Evolutionary conservation across 2,329 filamentous ascomycete species (phyloP), one percentile per base, ranked within the genome.

Genomic region (Rhinocladiella similis): DNA sequence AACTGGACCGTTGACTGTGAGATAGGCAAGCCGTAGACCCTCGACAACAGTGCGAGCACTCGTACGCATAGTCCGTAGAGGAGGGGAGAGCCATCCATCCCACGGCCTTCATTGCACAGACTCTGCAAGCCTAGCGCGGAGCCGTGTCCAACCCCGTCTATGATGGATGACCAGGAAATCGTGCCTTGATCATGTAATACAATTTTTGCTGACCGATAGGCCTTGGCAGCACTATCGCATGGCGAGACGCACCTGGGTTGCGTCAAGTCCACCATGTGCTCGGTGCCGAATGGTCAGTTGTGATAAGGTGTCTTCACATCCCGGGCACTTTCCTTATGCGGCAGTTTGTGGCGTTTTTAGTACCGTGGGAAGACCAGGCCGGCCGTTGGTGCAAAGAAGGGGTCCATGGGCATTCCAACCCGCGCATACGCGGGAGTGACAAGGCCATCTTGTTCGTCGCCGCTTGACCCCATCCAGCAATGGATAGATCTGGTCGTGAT

Each of bases 201-300:
- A 39, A 41, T 55, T 56, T 20, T 48, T 59, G 61, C 61, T 63
- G 54, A 63, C 56, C 53, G 56, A 61, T 60, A 39, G 12, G 13
- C 20, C 38, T 54, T 57, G 50, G 41, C 29, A 33, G 10, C 29
- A 12, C 22, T 33, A 33, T 9, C 10, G 29, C 10, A 7, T 9
- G 5, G 29, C 29, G 7, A 33, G 29, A 33, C 10, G 29, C 29
- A 33, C 29, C n/a, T 33, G 29, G 29, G 29, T 7, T 33, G 6
- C 29, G 10, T 10, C 29, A 9, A 33, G 29, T 10, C 38, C 38
- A 19, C 22, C 6, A 16, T 5, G 18, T 43, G 12, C 16, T 42
- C 39, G 39, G 18, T 50, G 16, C 22, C 27, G 25, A 35, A 5
- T 33, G 29, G 29, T 33, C 29, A 12, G 29, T 33, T 33, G 22